Percentiles rank a stretch among this genome's conserved stretches.
Conservation (phyloP, 306 rosid genomes). For the Trifolium fragiferum region DNA sequence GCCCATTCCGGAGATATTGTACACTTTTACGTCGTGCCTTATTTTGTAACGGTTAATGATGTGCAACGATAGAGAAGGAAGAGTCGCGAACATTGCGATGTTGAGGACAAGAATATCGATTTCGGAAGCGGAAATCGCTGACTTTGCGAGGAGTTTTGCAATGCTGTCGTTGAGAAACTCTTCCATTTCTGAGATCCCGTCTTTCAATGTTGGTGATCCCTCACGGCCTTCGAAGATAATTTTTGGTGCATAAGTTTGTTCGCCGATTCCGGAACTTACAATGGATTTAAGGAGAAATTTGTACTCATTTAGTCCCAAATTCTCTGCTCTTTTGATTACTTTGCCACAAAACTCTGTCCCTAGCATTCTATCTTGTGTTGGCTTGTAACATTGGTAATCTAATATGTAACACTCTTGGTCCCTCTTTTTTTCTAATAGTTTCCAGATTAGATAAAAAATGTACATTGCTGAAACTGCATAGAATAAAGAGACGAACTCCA, state of each 20-base stretch:
- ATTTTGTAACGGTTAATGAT: conserved; percentile 73
- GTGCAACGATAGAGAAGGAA: conserved; percentile 68
- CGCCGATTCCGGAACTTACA: conserved; percentile 90
- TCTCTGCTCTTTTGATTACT: conserved; percentile 53
- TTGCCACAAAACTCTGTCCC: conserved; percentile 60
- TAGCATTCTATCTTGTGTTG: conserved; percentile 65
- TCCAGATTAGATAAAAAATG: conserved; percentile 58
- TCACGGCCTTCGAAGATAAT: conserved; percentile 72
- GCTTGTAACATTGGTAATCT: conserved; percentile 71
- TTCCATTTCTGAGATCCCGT: conserved; percentile 70
- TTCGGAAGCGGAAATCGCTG: conserved; percentile 58
- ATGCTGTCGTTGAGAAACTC: conserved; percentile 76
- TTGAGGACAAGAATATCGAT: conserved; percentile 83
- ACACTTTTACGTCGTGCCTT: conserved; percentile 76
- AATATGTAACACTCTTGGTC: conserved; percentile 73
- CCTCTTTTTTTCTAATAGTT: conserved; percentile 42
- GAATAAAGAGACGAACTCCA: too few relatives aligned
- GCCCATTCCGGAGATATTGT: conserved; percentile 89
- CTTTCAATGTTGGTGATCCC: conserved; percentile 57
- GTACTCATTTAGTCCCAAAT: conserved; percentile 66
- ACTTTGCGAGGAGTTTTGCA: conserved; percentile 51
- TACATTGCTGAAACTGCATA: conserved; percentile 47
- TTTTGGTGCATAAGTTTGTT: conserved; percentile 80
- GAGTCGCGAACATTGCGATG: conserved; percentile 65
- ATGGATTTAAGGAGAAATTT: conserved; percentile 86